Evolutionary conservation across 2,329 filamentous ascomycete species (phyloP).

Genomic region (Remersonia thermophila): DNA sequence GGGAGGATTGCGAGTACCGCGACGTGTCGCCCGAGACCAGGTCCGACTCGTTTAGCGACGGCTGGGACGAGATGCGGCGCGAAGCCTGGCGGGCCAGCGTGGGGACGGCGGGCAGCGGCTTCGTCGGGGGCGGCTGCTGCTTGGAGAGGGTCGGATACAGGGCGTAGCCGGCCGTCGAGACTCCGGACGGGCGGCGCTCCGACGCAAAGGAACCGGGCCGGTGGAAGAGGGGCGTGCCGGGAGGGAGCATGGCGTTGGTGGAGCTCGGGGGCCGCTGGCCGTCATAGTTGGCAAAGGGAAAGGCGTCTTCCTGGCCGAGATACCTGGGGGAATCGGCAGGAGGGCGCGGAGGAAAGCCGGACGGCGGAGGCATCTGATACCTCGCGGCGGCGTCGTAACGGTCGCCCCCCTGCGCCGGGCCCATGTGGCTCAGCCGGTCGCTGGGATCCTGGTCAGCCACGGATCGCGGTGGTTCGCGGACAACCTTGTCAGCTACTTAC

Average conservation of each 20-base stretch:
- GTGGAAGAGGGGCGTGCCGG: constrained; percentile 5
- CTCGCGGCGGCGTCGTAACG: constrained; percentile 1
- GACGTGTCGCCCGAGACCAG: constrained; percentile 11
- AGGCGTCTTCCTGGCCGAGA: constrained; percentile 7
- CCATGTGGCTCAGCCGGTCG: too few relatives aligned
- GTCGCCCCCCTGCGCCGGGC: background rate
- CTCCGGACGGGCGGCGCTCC: constrained; percentile 13
- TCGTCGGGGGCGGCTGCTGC: constrained; percentile 10
- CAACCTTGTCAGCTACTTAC: too few relatives aligned
- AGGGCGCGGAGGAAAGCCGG: constrained; percentile 5
- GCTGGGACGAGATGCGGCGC: constrained; percentile 10
- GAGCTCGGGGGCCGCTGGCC: constrained; percentile 1
- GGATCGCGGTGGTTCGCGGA: too few relatives aligned
- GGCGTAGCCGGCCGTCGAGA: constrained; percentile 13
- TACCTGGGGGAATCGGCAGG: constrained; percentile 8
- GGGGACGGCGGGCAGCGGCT: constrained; percentile 15
- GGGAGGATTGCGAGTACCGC: constrained; percentile 14
- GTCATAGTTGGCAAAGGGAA: constrained; percentile 7
- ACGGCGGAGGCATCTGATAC: constrained; percentile 1
- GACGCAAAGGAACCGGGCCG: constrained; percentile 13
- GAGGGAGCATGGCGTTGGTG: constrained; percentile 2
- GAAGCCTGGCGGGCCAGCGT: constrained; percentile 5
- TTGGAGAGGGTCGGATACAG: constrained; percentile 14
- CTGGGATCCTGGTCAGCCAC: too few relatives aligned
- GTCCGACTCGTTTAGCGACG: constrained; percentile 12